These are phyloP conservation scores for Colletotrichum liaoningense DNA, from an alignment of 2,329 filamentous ascomycete species.

Conservation along the genomic window DNA sequence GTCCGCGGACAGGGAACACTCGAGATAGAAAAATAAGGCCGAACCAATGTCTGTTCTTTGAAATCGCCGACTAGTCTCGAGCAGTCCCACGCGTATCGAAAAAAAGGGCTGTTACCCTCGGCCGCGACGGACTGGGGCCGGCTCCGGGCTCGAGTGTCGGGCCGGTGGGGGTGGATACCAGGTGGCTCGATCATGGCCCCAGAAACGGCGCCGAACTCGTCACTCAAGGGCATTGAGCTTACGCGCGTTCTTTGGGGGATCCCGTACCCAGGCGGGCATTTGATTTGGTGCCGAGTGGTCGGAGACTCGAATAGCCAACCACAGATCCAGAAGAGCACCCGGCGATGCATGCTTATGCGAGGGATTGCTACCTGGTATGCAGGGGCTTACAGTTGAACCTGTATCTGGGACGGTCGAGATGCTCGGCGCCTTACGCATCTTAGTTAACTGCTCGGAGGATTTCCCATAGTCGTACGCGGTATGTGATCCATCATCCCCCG, in stretches of 20 bases:
- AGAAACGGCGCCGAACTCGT: constrained; percentile 29
- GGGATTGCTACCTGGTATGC: background rate
- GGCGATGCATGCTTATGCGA: no score
- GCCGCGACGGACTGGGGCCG: constrained; percentile 5
- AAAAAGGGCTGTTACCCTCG: background rate
- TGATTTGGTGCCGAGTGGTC: background rate
- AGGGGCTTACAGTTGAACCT: background rate
- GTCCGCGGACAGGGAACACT: background rate
- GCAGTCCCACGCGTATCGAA: background rate
- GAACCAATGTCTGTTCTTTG: background rate
- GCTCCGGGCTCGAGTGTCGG: constrained; percentile 10
- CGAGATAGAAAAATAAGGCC: background rate
- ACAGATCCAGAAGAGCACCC: background rate
- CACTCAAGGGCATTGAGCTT: background rate
- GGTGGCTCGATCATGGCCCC: constrained; percentile 27
- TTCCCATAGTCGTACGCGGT: background rate
- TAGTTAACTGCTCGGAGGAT: constrained; percentile 8
- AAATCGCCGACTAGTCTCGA: background rate
- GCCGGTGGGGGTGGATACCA: constrained; percentile 20
- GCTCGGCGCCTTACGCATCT: constrained; percentile 14
- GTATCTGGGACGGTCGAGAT: constrained; percentile 12
- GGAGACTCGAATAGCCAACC: background rate
- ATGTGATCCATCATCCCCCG: background rate
- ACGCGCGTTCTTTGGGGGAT: constrained; percentile 9
- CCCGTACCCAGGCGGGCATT: background rate